Percentiles rank a stretch among this genome's conserved stretches.
Conservation (phyloP, 371 early-diverging fungal species). For the Rhizomucor miehei region DNA sequence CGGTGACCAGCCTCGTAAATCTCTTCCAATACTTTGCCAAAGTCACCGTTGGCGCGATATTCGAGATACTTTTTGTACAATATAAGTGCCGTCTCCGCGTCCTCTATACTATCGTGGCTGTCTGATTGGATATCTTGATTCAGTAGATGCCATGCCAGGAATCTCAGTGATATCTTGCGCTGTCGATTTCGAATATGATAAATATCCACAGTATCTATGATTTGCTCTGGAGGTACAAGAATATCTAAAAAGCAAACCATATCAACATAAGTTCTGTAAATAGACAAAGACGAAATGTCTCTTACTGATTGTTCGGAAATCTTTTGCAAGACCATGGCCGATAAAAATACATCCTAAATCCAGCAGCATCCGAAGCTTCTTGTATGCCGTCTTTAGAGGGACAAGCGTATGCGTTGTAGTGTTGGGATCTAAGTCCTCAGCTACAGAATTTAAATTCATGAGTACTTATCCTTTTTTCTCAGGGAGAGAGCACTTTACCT, state of each 20-base stretch:
- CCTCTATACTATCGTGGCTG: slow-evolving; percentile 92
- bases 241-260: slow-evolving; percentile 56
- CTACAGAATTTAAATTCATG: slow-evolving; percentile 17
- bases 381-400: slow-evolving; percentile 85
- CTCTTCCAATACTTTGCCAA: slow-evolving; percentile 74
- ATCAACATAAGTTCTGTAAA: not conserved
- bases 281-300: not conserved
- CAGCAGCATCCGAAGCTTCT: slow-evolving; percentile 81
- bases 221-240: slow-evolving; percentile 80
- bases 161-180: slow-evolving; percentile 82
- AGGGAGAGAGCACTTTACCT: no score
- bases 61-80: slow-evolving; percentile 80
- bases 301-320: slow-evolving; percentile 88
- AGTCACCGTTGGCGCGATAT: slow-evolving; percentile 57
- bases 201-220: slow-evolving; percentile 90
- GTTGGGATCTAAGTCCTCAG: slow-evolving; percentile 77
- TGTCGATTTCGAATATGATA: slow-evolving; percentile 80
- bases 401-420: slow-evolving; percentile 77
- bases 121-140: slow-evolving; percentile 80
- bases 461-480: not conserved
- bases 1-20: slow-evolving; percentile 81
- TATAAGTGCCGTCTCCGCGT: slow-evolving; percentile 82
- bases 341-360: slow-evolving; percentile 90
- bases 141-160: slow-evolving; percentile 92
- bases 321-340: slow-evolving; percentile 92